Evolutionary conservation across 495 filamentous ascomycete species (phyloP), one percentile per base, ranked within the genome.

Genomic region (Rusavskia elegans): DNA sequence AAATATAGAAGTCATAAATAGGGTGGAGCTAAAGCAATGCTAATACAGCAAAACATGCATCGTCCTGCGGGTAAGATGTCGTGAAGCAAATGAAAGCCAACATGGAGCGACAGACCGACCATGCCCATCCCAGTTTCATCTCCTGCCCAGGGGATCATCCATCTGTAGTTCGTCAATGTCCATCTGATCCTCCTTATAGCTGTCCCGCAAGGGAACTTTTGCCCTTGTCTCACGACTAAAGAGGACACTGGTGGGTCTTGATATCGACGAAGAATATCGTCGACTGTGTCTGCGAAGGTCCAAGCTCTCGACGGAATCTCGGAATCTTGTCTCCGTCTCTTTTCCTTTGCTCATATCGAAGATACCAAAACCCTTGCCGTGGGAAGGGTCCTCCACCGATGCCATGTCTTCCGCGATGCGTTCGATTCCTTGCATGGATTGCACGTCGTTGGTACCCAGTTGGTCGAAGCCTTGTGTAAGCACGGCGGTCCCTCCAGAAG

Each of bases 401-500:
- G 45, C 19, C n/a, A 20, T 14, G 17, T 29, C 30, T 25, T 29
- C 45, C 16, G 40, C 4, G 8, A 21, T 21, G 8, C n/a, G 0
- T 21, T 21, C 20, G n/a, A 42, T 14, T 2, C 14, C 40, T 27
- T 29, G 23, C 45, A 48, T n/a, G 4, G n/a, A 7, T n/a, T 35
- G 17, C 16, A 7, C 8, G 36, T 50, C 50, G 2, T 29, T 29
- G 30, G 52, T 58, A 19, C 51, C 55, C 10, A 60, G n/a, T 5
- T 49, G 29, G 30, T 48, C 49, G 27, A 58, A 50, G 1, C 50
- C 53, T 23, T 44, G 50, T 4, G 53, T 37, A 38, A 41, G 52
- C 17, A 29, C 49, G 11, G 35, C 39, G 14, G 40, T 48, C 23
- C 52, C 55, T 35, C 23, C 35, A 17, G 55, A 53, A 19, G 23